phyloP scores from a whole-genome alignment of 768 basidiomycete genomes.

The Chalciporus chontae region DNA sequence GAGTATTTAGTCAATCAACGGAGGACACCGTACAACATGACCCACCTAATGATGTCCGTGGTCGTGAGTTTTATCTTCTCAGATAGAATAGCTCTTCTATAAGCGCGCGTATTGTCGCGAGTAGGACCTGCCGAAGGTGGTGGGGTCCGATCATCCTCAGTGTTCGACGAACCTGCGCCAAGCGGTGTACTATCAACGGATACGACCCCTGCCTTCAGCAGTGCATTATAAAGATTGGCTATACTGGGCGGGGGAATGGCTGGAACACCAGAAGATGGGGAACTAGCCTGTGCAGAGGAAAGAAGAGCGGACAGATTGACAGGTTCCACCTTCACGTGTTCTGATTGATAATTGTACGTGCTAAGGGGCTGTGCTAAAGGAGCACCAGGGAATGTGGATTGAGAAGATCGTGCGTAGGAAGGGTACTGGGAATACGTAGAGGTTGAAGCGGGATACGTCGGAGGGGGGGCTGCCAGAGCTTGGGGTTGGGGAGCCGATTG shows the following conservation, averaged over 20 bases:
- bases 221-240: conserved; percentile 57
- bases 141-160: conserved; percentile 25
- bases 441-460: conserved; percentile 21
- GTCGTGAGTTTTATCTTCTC: conserved; percentile 61
- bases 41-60: conserved; percentile 69
- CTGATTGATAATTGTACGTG: conserved; percentile 23
- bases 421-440: conserved; percentile 31
- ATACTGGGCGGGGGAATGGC: conserved; percentile 38
- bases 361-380: conserved; percentile 32
- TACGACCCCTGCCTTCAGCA: conserved; percentile 79
- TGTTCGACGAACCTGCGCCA: conserved; percentile 41
- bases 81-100: conserved; percentile 57
- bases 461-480: conserved; percentile 26
- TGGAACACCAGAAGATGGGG: conserved; percentile 21
- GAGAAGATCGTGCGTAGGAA: conserved; percentile 25
- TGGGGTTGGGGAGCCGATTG: conserved; percentile 31
- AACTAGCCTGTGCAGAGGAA: conserved; percentile 22
- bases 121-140: conserved; percentile 34
- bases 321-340: conserved; percentile 29
- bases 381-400: conserved; percentile 30
- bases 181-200: conserved; percentile 50
- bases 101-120: conserved; percentile 51
- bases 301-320: conserved; percentile 30
- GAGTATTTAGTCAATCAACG: not conserved
- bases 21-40: conserved; percentile 16